A percentile compares a stretch with the other conserved stretches of the same genome.
These are phyloP conservation scores for Acer saccharum DNA, from an alignment of 345 rosid species.

Conservation along the genomic window DNA sequence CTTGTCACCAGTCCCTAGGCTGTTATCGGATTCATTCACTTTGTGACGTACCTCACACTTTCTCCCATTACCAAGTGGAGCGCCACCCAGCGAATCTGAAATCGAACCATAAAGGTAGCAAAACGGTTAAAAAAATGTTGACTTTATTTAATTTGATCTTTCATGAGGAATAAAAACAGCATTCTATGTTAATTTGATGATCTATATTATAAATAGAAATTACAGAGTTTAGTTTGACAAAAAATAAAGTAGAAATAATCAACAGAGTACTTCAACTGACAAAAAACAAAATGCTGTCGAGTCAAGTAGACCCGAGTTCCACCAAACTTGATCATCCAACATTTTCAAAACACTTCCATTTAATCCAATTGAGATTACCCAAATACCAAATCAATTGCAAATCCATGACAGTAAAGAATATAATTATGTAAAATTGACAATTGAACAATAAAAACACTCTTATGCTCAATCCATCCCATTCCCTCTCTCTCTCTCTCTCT, in stretches of 20 bases:
- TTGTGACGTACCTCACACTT: conserved; percentile 41
- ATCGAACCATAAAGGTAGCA: conserved; percentile 14
- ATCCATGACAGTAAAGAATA: background rate
- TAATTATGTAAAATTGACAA: background rate
- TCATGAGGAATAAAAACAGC: background rate
- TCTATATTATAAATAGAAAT: background rate
- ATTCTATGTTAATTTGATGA: background rate
- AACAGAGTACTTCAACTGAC: background rate
- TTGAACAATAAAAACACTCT: background rate
- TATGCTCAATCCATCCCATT: too few species aligned
- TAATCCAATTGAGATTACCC: background rate
- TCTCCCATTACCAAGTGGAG: conserved; percentile 26
- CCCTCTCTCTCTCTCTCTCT: too few species aligned
- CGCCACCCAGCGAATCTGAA: conserved; percentile 29
- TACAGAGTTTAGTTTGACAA: too few species aligned
- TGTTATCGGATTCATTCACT: conserved; percentile 52
- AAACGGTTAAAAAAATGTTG: conserved; percentile 10
- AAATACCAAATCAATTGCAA: background rate
- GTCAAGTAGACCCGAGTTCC: background rate
- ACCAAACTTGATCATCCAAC: background rate
- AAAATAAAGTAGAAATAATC: too few species aligned
- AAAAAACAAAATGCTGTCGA: background rate
- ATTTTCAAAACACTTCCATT: background rate
- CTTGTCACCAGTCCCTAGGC: conserved; percentile 45
- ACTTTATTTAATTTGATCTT: background rate